phyloP scores from a whole-genome alignment of 306 rosid species.

The Arachis hypogaea region DNA sequence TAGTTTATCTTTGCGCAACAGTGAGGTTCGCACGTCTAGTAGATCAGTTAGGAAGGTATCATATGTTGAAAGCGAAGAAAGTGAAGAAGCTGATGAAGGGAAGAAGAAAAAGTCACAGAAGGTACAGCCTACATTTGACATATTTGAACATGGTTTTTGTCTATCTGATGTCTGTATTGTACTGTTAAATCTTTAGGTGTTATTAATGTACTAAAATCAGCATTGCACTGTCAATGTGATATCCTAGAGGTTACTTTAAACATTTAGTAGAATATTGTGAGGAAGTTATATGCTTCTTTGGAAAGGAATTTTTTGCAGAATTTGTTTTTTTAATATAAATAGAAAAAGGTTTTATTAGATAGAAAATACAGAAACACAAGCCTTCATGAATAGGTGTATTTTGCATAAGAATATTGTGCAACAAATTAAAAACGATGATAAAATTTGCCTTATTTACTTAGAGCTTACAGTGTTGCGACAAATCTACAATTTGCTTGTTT shows the following conservation, averaged over 20 bases:
- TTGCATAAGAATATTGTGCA: not conserved
- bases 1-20: conserved; percentile 54
- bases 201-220: conserved; percentile 11
- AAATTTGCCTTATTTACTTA: conserved; percentile 11
- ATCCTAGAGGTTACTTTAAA: conserved; percentile 20
- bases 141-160: conserved; percentile 27
- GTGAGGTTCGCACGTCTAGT: conserved; percentile 86
- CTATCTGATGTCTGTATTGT: conserved; percentile 26
- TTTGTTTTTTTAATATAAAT: not conserved
- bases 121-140: conserved; percentile 52
- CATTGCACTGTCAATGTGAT: conserved; percentile 1
- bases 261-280: conserved; percentile 11
- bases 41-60: conserved; percentile 93
- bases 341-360: not conserved
- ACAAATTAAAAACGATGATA: not conserved
- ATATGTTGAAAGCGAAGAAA: conserved; percentile 98
- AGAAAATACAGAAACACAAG: conserved; percentile 9
- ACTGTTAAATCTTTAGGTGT: conserved; percentile 32
- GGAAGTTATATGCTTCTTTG: conserved; percentile 15
- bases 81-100: conserved; percentile 91
- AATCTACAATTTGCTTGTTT: conserved; percentile 7
- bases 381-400: not conserved
- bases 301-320: conserved; percentile 1
- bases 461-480: conserved; percentile 16
- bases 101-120: conserved; percentile 87